phyloP scores from a whole-genome alignment of 2,329 filamentous ascomycete species.

The Verticillium tricorpus region DNA sequence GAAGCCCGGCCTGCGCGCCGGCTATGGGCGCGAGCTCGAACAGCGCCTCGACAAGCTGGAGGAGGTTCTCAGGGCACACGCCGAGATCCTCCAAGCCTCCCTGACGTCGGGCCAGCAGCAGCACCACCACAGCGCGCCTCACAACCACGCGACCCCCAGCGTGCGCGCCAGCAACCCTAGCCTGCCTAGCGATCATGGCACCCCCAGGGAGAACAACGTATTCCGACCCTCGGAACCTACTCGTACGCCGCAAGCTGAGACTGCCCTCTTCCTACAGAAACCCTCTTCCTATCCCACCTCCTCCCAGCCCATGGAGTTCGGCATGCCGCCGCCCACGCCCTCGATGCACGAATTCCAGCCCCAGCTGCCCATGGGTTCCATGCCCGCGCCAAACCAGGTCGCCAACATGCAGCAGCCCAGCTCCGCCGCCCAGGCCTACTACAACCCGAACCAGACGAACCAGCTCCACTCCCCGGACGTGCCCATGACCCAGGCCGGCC shows the following conservation, averaged over 20 bases:
- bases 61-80: slow-evolving; percentile 60
- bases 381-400: slow-evolving; percentile 27
- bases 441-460: slow-evolving; percentile 35
- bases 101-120: slow-evolving; percentile 34
- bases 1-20: slow-evolving; percentile 60
- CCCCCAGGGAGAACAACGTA: slow-evolving; percentile 44
- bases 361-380: slow-evolving; percentile 36
- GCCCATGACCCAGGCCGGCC: slow-evolving; percentile 43
- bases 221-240: slow-evolving; percentile 46
- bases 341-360: slow-evolving; percentile 45
- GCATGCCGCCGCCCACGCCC: slow-evolving; percentile 39
- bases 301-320: slow-evolving; percentile 46
- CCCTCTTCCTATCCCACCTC: slow-evolving; percentile 43
- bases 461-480: slow-evolving; percentile 55
- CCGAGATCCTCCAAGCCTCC: slow-evolving; percentile 59
- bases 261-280: slow-evolving; percentile 58
- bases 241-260: slow-evolving; percentile 52
- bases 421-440: slow-evolving; percentile 45
- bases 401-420: slow-evolving; percentile 24
- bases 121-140: slow-evolving; percentile 18
- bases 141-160: slow-evolving; percentile 31
- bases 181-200: slow-evolving; percentile 51
- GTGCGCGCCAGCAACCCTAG: slow-evolving; percentile 46
- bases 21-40: slow-evolving; percentile 69
- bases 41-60: slow-evolving; percentile 68